phyloP scores from a whole-genome alignment of 2,329 filamentous ascomycete genomes.

The Atkinsonella hypoxylon region DNA sequence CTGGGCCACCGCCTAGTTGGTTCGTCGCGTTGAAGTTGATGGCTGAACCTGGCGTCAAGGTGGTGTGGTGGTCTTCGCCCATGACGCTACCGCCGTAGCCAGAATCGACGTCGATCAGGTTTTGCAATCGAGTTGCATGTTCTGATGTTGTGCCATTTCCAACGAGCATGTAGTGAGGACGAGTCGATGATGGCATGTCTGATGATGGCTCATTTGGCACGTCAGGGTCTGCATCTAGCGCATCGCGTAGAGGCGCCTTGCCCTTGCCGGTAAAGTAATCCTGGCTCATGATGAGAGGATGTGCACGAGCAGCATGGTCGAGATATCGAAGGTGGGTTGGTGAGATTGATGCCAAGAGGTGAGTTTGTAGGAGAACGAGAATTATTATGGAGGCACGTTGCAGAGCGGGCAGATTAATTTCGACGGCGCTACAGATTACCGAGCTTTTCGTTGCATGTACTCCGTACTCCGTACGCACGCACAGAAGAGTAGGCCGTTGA shows the following conservation, averaged over 20 bases:
- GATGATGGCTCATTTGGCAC: constrained; percentile 13
- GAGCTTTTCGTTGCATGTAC: neutral
- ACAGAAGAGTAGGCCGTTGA: too few relatives aligned
- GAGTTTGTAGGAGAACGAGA: neutral
- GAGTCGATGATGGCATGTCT: constrained; percentile 17
- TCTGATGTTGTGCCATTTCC: constrained; percentile 71
- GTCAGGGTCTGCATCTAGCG: constrained; percentile 15
- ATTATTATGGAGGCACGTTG: neutral
- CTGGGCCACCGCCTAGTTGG: constrained; percentile 38
- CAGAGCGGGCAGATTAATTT: neutral
- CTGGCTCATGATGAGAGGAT: constrained; percentile 42
- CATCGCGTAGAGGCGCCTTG: constrained; percentile 29
- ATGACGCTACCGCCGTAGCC: constrained; percentile 77
- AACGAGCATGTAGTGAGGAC: constrained; percentile 74
- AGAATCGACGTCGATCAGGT: constrained; percentile 75
- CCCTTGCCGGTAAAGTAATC: constrained; percentile 45
- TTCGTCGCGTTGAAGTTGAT: constrained; percentile 32
- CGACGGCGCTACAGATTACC: neutral
- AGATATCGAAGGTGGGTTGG: constrained; percentile 1
- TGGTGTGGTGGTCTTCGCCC: constrained; percentile 42
- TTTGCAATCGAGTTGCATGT: constrained; percentile 69
- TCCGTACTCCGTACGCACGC: too few relatives aligned
- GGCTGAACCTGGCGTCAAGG: constrained; percentile 2
- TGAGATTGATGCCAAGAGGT: neutral
- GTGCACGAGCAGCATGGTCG: constrained; percentile 23